Conservation (phyloP, 768 basidiomycete genomes). For the Favolaschia claudopus region DNA sequence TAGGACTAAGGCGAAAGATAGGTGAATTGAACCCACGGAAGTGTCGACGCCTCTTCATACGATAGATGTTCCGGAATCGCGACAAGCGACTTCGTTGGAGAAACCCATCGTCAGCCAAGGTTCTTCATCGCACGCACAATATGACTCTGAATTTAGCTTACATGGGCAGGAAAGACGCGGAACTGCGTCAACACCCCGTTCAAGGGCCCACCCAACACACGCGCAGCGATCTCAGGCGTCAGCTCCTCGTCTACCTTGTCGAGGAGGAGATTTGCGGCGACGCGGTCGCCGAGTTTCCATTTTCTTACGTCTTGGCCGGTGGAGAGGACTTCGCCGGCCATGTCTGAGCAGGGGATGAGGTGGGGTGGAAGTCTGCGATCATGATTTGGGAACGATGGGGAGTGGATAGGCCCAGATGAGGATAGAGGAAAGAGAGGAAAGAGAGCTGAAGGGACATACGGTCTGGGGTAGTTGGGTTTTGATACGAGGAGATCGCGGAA, state of each 20-base stretch:
- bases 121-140: background rate
- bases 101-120: background rate
- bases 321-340: conserved; percentile 63
- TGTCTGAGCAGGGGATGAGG: conserved; percentile 53
- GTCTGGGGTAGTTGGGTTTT: too few species aligned
- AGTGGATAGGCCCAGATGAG: too few species aligned
- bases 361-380: too few species aligned
- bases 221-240: conserved; percentile 31
- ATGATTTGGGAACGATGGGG: too few species aligned
- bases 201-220: conserved; percentile 50
- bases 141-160: conserved; percentile 18
- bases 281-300: conserved; percentile 65
- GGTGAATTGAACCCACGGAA: conserved; percentile 51
- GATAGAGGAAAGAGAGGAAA: too few species aligned
- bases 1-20: background rate
- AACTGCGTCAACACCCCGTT: conserved; percentile 65
- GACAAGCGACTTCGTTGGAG: conserved; percentile 57
- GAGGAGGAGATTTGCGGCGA: conserved; percentile 59
- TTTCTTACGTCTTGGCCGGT: conserved; percentile 50
- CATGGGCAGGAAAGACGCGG: conserved; percentile 55
- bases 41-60: conserved; percentile 70
- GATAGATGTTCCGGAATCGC: conserved; percentile 63
- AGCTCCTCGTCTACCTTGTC: conserved; percentile 59
- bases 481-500: too few species aligned
- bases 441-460: too few species aligned